Percentiles rank a stretch among this genome's conserved stretches.
phyloP scores from a whole-genome alignment of 139 green algal genomes.

The Zygnema circumcarinatum region DNA sequence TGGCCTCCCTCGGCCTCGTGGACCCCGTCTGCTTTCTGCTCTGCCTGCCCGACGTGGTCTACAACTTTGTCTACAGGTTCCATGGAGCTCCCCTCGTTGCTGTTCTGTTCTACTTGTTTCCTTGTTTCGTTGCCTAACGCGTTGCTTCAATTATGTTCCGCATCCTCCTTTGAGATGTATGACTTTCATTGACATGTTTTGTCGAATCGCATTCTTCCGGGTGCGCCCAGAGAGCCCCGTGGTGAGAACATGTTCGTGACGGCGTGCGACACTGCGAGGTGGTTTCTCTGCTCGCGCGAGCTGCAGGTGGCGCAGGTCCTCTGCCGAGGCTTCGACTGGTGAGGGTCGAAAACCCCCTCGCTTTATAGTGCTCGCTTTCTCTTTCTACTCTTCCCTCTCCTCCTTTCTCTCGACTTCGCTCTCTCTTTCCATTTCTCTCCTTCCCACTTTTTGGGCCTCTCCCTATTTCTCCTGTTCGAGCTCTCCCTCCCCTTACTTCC shows the following conservation, averaged over 20 bases:
- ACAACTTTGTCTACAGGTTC: conserved; percentile 59
- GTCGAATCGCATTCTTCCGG: not conserved
- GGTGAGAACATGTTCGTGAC: not conserved
- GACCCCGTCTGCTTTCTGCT: conserved; percentile 59
- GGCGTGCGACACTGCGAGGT: conserved; percentile 2
- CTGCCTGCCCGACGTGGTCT: conserved; percentile 54
- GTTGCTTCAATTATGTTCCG: too few relatives aligned
- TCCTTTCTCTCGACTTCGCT: not conserved
- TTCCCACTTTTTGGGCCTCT: not conserved
- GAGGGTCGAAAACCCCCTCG: not conserved
- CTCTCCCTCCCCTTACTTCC: too few relatives aligned
- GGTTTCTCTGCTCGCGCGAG: conserved; percentile 43
- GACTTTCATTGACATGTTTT: not conserved
- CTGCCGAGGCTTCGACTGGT: conserved; percentile 53
- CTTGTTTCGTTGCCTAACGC: not conserved
- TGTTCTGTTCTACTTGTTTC: not conserved
- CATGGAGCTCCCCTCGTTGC: not conserved
- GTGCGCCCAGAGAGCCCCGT: not conserved
- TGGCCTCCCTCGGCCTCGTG: conserved; percentile 20
- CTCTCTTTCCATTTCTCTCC: not conserved
- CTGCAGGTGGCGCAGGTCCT: conserved; percentile 34
- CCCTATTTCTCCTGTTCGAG: too few relatives aligned
- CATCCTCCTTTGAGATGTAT: not conserved
- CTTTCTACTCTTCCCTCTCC: not conserved
- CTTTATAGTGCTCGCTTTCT: not conserved